These are phyloP conservation scores for Heterobasidion annosum DNA, from an alignment of 1,284 basidiomycete genomes.

Conservation along the genomic window DNA sequence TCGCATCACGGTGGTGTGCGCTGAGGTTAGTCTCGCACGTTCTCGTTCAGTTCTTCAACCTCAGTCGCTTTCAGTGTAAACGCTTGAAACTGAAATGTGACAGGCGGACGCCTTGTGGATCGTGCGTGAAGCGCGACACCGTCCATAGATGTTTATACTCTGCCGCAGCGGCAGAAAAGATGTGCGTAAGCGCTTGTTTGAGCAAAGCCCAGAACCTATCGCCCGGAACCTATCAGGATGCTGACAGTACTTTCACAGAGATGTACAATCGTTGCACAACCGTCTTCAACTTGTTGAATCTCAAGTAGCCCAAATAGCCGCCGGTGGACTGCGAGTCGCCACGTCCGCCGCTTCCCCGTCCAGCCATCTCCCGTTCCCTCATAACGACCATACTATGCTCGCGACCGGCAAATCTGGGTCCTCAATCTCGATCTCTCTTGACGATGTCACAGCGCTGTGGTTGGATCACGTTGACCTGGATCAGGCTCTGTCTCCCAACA, in stretches of 20 bases:
- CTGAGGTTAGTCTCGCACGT: conserved; percentile 45
- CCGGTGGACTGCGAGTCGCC: conserved; percentile 16
- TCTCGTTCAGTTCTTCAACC: conserved; percentile 1
- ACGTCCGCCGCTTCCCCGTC: conserved; percentile 14
- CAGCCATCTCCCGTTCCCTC: conserved; percentile 19
- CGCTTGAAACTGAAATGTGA: conserved; percentile 78
- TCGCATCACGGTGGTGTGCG: conserved; percentile 73
- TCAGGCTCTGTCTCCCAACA: conserved; percentile 15
- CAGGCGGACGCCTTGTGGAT: conserved; percentile 62
- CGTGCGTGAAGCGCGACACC: conserved; percentile 70
- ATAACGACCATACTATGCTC: conserved; percentile 31
- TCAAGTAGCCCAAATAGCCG: conserved; percentile 35
- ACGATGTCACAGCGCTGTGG: conserved; percentile 53
- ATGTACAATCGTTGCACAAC: conserved; percentile 74
- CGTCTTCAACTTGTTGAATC: conserved; percentile 56
- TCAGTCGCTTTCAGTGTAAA: conserved; percentile 50
- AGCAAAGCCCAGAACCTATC: not conserved
- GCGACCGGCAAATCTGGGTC: conserved; percentile 32
- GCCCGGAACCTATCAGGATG: no score
- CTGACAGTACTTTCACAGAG: conserved; percentile 26
- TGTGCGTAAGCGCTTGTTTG: conserved; percentile 33
- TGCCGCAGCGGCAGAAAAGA: conserved; percentile 73
- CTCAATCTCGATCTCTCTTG: conserved; percentile 42
- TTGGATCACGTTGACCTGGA: conserved; percentile 37
- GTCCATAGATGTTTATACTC: conserved; percentile 67